Evolutionary conservation across 176 grass and related monocot genomes (phyloP), one percentile per base, ranked within the genome.

Genomic region (Musa schizocarpa): DNA sequence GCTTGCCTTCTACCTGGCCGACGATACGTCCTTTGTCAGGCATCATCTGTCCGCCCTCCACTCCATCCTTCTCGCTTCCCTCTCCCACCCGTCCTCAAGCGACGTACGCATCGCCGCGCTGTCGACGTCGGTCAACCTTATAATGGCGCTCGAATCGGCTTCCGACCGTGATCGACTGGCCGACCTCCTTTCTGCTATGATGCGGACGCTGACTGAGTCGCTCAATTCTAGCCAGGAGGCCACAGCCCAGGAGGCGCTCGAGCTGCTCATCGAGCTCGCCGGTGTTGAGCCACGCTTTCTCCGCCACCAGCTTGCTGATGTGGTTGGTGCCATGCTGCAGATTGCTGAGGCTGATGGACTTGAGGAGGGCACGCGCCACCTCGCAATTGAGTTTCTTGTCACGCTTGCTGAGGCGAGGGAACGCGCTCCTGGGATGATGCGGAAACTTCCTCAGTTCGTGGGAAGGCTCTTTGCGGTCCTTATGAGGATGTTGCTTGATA

Each of bases 371-470:
- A 99, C 96, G 0, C 86, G 96, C 14, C 96, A 99, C 81, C 74
- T 99, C 6, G 91, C 96, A 0, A 89, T 99, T 10, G 96, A 99
- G 74, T 95, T 99, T 19, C 84, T 99, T 1, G 85, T 99, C 66
- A 99, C 96, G 9, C 91, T 99, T 3, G 88, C 96, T 0, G 96
- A 99, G 81, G 96, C 96, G 0, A 86, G 96, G 50, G 96, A 99
- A 83, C 88, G 96, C 0, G 96, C 96, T 0, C 96, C 96, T 0
- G 96, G 96, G 61, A 99, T 99, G 96, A 99, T 99, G 91, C 82
- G 96, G 14, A 80, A 88, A 23, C 87, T 99, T 19, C 96, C 96
- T 0, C 96, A 99, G 80, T 99, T 95, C 63, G 86, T 99, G 0
- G 88, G 91, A 12, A 84, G 91, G 73, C 77, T 99, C 16, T 99